Evolutionary conservation across 2,329 filamentous ascomycete species (phyloP).

Genomic region (Cladophialophora bantiana): DNA sequence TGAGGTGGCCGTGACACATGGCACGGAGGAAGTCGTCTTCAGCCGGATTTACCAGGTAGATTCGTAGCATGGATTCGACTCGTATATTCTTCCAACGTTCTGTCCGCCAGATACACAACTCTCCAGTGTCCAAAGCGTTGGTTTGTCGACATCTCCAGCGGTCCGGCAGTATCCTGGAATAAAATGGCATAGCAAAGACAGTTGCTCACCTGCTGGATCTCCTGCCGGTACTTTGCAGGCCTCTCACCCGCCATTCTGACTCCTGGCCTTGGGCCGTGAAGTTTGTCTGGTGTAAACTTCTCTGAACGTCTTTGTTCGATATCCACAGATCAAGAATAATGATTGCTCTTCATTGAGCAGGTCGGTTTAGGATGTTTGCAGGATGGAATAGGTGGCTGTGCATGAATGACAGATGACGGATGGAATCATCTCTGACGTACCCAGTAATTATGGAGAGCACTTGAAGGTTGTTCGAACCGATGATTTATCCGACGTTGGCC

Average conservation of each 20-base stretch:
- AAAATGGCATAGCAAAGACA: constrained; percentile 8
- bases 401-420: neutral
- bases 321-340: neutral
- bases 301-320: neutral
- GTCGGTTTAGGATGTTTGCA: neutral
- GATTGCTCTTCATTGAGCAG: neutral
- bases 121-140: neutral
- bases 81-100: neutral
- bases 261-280: neutral
- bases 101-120: neutral
- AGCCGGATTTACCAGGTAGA: neutral
- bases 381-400: neutral
- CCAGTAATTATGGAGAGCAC: neutral
- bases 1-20: neutral
- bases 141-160: neutral
- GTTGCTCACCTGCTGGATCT: constrained; percentile 91
- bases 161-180: neutral
- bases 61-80: neutral
- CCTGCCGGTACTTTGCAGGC: constrained; percentile 88
- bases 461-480: neutral
- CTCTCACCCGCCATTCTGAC: constrained; percentile 71
- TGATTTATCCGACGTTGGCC: neutral
- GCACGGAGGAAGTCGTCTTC: neutral
- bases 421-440: neutral
- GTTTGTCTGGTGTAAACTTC: neutral